These are phyloP conservation scores for Pythium vanterpoolii DNA, from an alignment of 352 stramenopile species.

Conservation along the genomic window DNA sequence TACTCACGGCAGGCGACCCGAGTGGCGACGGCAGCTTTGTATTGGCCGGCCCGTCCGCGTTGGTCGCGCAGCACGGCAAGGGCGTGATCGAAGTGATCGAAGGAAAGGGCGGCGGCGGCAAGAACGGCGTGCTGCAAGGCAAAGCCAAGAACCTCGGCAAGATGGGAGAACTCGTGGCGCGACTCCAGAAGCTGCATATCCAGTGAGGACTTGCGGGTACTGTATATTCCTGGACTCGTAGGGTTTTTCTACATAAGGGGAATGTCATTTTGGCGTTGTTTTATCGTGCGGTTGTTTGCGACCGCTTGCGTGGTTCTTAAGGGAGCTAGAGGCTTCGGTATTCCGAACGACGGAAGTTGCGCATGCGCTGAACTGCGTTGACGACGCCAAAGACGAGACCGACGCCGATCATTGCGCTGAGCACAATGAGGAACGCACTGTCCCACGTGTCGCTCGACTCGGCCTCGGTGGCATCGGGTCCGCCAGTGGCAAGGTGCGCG, in stretches of 20 bases:
- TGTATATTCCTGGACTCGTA: background rate
- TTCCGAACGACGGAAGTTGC: constrained; percentile 36
- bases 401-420: constrained; percentile 40
- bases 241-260: background rate
- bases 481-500: constrained; percentile 14
- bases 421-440: constrained; percentile 37
- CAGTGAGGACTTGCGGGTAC: constrained; percentile 11
- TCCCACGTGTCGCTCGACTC: constrained; percentile 20
- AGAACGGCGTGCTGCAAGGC: constrained; percentile 73
- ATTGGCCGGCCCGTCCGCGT: constrained; percentile 49
- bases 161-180: constrained; percentile 36
- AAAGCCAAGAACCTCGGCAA: constrained; percentile 64
- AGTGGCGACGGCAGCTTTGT: constrained; percentile 64
- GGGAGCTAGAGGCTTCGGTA: constrained; percentile 39
- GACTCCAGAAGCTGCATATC: constrained; percentile 42
- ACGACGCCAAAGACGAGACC: constrained; percentile 48
- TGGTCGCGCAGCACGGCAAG: constrained; percentile 55
- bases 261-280: no score
- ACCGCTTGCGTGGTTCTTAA: background rate
- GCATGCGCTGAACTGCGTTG: constrained; percentile 47
- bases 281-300: background rate
- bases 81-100: constrained; percentile 56
- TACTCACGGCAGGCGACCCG: constrained; percentile 50
- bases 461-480: constrained; percentile 11
- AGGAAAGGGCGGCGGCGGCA: constrained; percentile 71